phyloP scores from a whole-genome alignment of 352 stramenopile genomes.

The Phytophthora litchii region DNA sequence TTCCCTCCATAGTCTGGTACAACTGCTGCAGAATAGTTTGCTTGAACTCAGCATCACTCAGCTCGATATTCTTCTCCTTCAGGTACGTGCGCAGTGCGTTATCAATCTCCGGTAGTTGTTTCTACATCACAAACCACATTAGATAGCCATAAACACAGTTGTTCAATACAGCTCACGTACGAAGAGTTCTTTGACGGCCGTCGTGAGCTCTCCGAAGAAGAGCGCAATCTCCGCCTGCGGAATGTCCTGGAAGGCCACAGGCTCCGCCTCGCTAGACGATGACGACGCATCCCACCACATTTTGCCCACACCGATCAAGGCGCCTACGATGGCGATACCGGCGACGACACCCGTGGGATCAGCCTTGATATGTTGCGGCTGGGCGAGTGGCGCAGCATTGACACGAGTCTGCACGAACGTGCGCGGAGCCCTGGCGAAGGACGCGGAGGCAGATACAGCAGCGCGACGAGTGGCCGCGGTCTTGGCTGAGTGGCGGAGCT shows the following conservation, averaged over 20 bases:
- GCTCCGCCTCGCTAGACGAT: constrained; percentile 7
- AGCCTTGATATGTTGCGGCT: constrained; percentile 40
- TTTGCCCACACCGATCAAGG: constrained; percentile 75
- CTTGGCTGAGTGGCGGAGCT: constrained; percentile 28
- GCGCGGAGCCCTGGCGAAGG: constrained; percentile 3
- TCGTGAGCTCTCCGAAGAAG: constrained; percentile 79
- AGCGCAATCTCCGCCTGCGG: constrained; percentile 58
- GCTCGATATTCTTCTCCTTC: constrained; percentile 68
- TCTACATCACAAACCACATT: constrained; percentile 39
- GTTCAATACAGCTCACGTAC: constrained; percentile 40
- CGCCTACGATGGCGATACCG: constrained; percentile 70
- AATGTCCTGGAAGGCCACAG: constrained; percentile 55
- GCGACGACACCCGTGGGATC: constrained; percentile 73
- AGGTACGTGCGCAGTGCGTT: constrained; percentile 67
- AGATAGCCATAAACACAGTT: too few species aligned
- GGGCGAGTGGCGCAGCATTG: constrained; percentile 7
- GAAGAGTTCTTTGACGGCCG: constrained; percentile 66
- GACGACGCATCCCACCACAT: constrained; percentile 88
- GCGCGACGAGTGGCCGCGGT: constrained; percentile 3
- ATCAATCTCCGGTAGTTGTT: constrained; percentile 72
- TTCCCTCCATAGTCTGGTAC: constrained; percentile 73
- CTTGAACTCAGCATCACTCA: constrained; percentile 76
- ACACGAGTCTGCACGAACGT: constrained; percentile 15
- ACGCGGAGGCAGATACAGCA: constrained; percentile 9
- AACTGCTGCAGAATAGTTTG: constrained; percentile 75